Evolutionary conservation across 2,329 filamentous ascomycete genomes (phyloP), one percentile per base, ranked within the genome.

Genomic region (Fusarium sp.): DNA sequence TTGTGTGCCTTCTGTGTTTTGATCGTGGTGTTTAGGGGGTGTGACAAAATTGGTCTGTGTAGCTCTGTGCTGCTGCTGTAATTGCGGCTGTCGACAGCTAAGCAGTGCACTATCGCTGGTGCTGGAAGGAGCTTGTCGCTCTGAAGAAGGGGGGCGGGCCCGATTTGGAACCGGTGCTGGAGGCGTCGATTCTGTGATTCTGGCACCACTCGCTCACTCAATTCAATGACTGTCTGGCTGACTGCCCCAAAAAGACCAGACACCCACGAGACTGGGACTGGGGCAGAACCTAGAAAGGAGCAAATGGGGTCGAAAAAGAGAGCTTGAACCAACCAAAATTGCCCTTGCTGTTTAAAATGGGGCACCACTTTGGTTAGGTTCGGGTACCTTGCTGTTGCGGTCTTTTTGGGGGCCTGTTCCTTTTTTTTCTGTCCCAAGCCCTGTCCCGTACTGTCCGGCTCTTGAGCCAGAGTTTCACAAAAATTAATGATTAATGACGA

Each of bases 401-500:
- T 69, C 63, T 72, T 68, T 71, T 63, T 47, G 25, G 53, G 56
- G 42, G 42, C 63, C 42, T 54, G 47, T 54, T 65, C 35, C 50
- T 42, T 11, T 60, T n/a, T 50, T 60, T 57, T 47, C 28, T 43
- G 42, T 62, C 30, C 30, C 56, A 25, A 44, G 32, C 38, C 21
- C 25, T 15, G 49, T 59, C 49, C 49, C 56, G 35, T 62, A 9
- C 40, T 49, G 52, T 42, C 49, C 38, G 37, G 46, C 49, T 64
- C 56, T 64, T 47, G 38, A 32, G 25, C 50, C 50, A 64, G 49
- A 72, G 69, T 72, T 72, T 72, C 69, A 72, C 53, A 64, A 44
- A 42, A 60, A 69, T 72, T 69, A 47, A 60, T 66, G 59, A 72
- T 72, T 69, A 43, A 60, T 66, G 59, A 46, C 44, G 30, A 64